Evolutionary conservation across 441 rosid genomes (phyloP).

Genomic region (Adansonia gregorii): DNA sequence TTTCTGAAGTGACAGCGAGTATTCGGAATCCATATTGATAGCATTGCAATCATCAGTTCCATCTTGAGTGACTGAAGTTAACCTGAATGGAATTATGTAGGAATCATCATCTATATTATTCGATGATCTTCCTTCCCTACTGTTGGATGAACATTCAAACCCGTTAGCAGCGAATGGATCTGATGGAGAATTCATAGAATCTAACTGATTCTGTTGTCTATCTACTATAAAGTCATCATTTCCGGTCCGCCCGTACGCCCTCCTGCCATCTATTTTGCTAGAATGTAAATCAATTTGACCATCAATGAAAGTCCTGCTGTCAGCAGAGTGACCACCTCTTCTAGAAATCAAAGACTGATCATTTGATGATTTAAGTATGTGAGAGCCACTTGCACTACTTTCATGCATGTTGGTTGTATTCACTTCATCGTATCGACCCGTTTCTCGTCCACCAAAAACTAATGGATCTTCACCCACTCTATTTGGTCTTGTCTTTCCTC

Average conservation of each 20-base stretch:
- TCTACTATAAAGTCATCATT: constrained; percentile 65
- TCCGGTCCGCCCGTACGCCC: constrained; percentile 44
- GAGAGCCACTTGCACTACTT: constrained; percentile 50
- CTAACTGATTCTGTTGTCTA: constrained; percentile 44
- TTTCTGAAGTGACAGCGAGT: constrained; percentile 47
- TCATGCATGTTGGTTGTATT: constrained; percentile 43
- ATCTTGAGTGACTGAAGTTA: constrained; percentile 46
- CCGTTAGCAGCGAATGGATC: constrained; percentile 57
- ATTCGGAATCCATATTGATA: constrained; percentile 69
- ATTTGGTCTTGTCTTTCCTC: constrained; percentile 53
- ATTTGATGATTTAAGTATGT: constrained; percentile 49
- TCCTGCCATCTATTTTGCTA: constrained; percentile 49
- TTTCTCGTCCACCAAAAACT: constrained; percentile 47
- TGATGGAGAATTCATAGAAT: constrained; percentile 42
- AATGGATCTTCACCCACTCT: constrained; percentile 57
- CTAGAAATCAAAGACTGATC: constrained; percentile 59
- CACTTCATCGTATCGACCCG: constrained; percentile 52
- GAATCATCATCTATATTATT: constrained; percentile 70
- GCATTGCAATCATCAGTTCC: constrained; percentile 52
- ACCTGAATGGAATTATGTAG: constrained; percentile 66
- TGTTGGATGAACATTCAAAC: constrained; percentile 51
- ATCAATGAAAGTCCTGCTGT: constrained; percentile 42
- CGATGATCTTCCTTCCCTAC: constrained; percentile 50
- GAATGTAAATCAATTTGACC: constrained; percentile 44
- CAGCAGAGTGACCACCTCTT: constrained; percentile 43